Base-by-base conservation (phyloP, 768 basidiomycete genomes). In the Rubroboletus satanas region DNA sequence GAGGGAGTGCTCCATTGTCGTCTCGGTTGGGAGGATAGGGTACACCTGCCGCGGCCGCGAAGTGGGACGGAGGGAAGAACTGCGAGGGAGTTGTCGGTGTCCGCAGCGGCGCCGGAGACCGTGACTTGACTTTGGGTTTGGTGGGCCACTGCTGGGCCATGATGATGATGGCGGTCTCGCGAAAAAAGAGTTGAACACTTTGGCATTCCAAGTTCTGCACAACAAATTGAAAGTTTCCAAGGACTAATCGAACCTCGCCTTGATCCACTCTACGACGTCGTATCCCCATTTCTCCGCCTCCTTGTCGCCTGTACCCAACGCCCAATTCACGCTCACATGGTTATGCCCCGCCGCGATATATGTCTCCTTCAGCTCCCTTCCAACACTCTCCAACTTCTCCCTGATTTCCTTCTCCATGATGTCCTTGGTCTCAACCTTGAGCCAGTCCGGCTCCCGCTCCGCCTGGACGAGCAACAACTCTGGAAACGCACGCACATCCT, bases 201-300 rank as follows among this genome's bases (percentile, higher is more conserved):
- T 42, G 12, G 35, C 9, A 61, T 56, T 62, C 38, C 55, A 62
- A 55, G 17, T 28, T 28, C 32, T 3, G n/a, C 12, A 26, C 23
- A 26, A 26, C 2, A 26, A 26, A 26, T 26, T 4, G 2, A 26
- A 26, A 2, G 23, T 26, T 4, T 26, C 23, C 23, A 26, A 26
- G 23, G 17, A n/a, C 53, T 54, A 54, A 29, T 38, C 4, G 6
- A 62, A 18, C 54, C 39, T 62, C 39, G 61, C 60, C 46, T 68
- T 65, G 49, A 77, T 58, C 72, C 71, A 78, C 7, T 56, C 47
- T 4, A 62, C 68, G 35, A 79, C 76, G 17, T 81, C 76, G 52
- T 78, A 71, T 1, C 74, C 84, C 84, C 85, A 87, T 32, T 79
- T 74, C 60, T 87, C 85, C 17, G 82, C 86, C 59, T 81, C 66